Conservation (phyloP, 2,329 filamentous ascomycete genomes). For the Trichoderma atroviride region DNA sequence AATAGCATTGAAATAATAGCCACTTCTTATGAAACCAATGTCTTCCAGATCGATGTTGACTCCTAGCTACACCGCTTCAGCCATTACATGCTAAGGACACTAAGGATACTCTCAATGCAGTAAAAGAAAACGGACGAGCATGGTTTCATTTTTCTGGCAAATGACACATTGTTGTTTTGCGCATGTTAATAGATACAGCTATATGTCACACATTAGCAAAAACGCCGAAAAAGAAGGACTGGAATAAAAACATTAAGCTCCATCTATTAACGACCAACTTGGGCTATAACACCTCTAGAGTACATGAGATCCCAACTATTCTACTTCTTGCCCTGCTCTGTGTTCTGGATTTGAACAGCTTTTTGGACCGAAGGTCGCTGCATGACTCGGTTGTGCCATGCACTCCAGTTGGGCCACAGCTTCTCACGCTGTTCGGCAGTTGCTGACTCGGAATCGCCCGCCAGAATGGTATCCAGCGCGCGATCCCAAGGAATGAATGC, state of each 20-base stretch:
- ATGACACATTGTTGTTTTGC: too few relatives aligned
- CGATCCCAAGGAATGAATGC: neutral
- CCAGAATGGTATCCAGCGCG: neutral
- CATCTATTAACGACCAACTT: neutral
- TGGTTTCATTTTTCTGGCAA: too few relatives aligned
- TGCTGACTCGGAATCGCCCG: neutral
- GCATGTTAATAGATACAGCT: neutral
- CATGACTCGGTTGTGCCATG: slow-evolving; percentile 10
- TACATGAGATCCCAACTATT: neutral
- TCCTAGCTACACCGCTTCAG: too few relatives aligned
- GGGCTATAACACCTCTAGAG: neutral
- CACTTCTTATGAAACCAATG: too few relatives aligned
- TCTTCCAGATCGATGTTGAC: too few relatives aligned
- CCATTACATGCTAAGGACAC: too few relatives aligned
- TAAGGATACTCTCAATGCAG: too few relatives aligned
- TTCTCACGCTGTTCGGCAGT: neutral
- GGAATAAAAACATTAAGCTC: neutral
- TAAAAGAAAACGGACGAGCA: too few relatives aligned
- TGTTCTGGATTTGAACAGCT: neutral
- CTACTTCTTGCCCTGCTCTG: neutral
- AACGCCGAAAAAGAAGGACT: neutral
- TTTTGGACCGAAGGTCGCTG: neutral
- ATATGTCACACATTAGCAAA: neutral
- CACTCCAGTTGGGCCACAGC: neutral
- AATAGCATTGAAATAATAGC: too few relatives aligned